Evolutionary conservation across 345 rosid species (phyloP).

Genomic region (Salix brachista): DNA sequence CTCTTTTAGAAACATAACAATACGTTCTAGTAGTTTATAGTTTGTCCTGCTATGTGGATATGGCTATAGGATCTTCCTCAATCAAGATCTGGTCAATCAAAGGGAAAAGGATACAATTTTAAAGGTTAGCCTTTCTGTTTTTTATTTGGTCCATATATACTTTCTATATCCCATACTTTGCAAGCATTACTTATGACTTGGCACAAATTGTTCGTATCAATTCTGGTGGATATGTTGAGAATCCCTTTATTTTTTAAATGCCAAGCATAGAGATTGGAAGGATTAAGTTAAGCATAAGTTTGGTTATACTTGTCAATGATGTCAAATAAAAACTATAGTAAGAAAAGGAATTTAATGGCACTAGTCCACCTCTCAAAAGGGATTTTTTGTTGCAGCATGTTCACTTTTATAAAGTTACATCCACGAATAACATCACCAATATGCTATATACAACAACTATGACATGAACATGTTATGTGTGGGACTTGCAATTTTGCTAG

Average conservation of each 20-base stretch:
- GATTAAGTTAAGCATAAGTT: background rate
- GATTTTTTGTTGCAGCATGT: background rate
- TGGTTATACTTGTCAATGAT: background rate
- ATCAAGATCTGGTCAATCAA: slow-evolving; percentile 18
- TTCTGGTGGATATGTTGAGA: background rate
- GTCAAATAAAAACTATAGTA: background rate
- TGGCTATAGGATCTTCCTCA: slow-evolving; percentile 32
- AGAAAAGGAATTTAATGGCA: background rate
- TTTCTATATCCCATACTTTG: background rate
- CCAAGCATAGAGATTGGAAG: background rate
- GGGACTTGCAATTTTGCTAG: background rate
- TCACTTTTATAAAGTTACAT: background rate
- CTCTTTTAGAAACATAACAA: background rate
- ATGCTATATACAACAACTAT: background rate
- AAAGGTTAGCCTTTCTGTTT: slow-evolving; percentile 32
- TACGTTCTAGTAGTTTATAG: slow-evolving; percentile 2
- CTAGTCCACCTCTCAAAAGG: background rate
- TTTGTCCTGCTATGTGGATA: slow-evolving; percentile 15
- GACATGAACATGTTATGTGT: background rate
- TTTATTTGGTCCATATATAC: background rate
- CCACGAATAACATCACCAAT: background rate
- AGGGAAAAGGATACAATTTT: slow-evolving; percentile 27
- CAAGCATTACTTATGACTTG: background rate
- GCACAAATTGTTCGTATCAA: background rate
- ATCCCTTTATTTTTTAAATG: background rate